Conservation (phyloP, 2,329 filamentous ascomycete species). For the Cercospora zeina region DNA sequence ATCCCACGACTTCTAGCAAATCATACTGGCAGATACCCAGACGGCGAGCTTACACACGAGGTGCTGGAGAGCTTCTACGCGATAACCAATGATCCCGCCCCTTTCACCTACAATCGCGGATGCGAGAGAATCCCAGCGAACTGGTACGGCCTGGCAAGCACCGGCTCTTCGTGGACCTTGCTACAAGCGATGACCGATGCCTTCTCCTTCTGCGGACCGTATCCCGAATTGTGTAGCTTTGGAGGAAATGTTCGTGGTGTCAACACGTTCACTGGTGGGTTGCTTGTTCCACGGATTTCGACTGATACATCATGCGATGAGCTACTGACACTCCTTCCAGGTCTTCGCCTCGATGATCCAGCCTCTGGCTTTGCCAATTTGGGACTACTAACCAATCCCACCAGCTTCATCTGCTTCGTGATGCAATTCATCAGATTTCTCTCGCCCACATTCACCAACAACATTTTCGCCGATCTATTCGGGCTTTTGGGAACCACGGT, state of each 20-base stretch:
- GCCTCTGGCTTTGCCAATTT: conserved; percentile 12
- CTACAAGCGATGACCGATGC: neutral
- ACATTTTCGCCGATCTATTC: conserved; percentile 11
- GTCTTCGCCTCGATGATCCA: conserved; percentile 12
- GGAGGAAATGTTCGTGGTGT: conserved; percentile 9
- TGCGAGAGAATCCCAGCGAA: conserved; percentile 15
- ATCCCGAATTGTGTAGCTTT: conserved; percentile 10
- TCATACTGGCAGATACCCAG: neutral
- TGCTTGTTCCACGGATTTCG: neutral
- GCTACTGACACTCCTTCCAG: neutral
- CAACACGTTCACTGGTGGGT: conserved; percentile 8
- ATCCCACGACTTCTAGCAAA: conserved; percentile 2
- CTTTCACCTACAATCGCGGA: conserved; percentile 16
- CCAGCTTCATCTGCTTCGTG: conserved; percentile 11
- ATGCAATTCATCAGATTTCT: conserved; percentile 8
- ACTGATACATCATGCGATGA: too few relatives aligned
- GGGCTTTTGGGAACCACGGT: neutral
- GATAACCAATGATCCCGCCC: conserved; percentile 4
- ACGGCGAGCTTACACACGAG: conserved; percentile 14
- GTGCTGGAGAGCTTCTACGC: conserved; percentile 9
- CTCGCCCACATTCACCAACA: conserved; percentile 12
- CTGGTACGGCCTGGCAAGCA: conserved; percentile 3
- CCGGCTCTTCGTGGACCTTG: neutral
- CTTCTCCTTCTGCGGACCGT: neutral
- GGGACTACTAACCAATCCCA: neutral